Evolutionary conservation across 2,329 filamentous ascomycete genomes (phyloP).

Genomic region (Herpotrichia juniperi): DNA sequence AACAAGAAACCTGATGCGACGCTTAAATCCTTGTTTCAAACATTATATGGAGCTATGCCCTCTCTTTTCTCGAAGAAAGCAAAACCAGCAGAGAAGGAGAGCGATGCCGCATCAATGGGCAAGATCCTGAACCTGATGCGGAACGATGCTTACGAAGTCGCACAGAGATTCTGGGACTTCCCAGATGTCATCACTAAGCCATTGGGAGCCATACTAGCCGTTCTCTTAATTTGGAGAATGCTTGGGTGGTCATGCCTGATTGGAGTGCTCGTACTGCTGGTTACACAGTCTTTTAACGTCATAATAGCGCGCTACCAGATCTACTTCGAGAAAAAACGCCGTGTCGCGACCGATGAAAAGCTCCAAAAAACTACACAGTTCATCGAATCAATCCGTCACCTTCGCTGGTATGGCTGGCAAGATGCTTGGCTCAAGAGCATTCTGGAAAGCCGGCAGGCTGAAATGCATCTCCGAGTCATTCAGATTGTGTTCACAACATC

Average conservation of each 20-base stretch:
- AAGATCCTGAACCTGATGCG: constrained; percentile 91
- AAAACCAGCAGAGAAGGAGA: constrained; percentile 34
- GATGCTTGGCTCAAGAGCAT: constrained; percentile 74
- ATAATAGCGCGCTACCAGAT: constrained; percentile 70
- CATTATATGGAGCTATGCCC: constrained; percentile 14
- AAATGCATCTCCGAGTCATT: constrained; percentile 69
- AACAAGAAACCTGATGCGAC: constrained; percentile 4
- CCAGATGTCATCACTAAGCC: constrained; percentile 77
- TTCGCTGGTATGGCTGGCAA: constrained; percentile 85
- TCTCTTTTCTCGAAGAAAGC: constrained; percentile 24
- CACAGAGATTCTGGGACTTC: constrained; percentile 88
- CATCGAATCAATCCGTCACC: constrained; percentile 81
- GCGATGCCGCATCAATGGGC: constrained; percentile 77
- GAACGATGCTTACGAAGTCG: constrained; percentile 79
- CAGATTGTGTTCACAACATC: constrained; percentile 66
- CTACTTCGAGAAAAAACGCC: constrained; percentile 71
- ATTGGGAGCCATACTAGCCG: constrained; percentile 74
- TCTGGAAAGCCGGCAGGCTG: constrained; percentile 69
- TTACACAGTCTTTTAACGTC: constrained; percentile 73
- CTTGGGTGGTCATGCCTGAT: constrained; percentile 81
- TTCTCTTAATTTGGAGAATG: constrained; percentile 75
- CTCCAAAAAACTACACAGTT: constrained; percentile 84
- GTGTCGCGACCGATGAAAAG: constrained; percentile 75
- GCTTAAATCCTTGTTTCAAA: constrained; percentile 12
- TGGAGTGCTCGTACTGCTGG: constrained; percentile 71